phyloP scores from a whole-genome alignment of 345 rosid genomes.

The Draba incana region DNA sequence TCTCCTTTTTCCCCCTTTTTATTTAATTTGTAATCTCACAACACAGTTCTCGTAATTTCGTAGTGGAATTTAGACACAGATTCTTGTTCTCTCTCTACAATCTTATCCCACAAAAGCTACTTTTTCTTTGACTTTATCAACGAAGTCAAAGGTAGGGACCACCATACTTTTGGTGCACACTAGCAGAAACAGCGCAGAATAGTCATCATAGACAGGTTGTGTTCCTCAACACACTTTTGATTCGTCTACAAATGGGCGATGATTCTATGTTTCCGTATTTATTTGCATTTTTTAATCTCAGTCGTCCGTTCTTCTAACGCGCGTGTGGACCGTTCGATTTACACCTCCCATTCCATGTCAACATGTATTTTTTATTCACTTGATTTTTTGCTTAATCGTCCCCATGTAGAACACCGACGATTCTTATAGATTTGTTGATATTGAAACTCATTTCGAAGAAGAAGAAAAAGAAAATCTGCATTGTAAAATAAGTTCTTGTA shows the following conservation, averaged over 20 bases:
- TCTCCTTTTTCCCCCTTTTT: constrained; percentile 3
- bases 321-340: constrained; percentile 27
- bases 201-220: not conserved
- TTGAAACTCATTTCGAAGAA: not conserved
- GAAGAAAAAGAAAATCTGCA: too few species aligned
- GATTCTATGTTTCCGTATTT: constrained; percentile 15
- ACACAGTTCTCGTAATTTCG: constrained; percentile 28
- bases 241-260: constrained; percentile 24
- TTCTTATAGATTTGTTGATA: not conserved
- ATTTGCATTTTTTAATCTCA: not conserved
- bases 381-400: too few species aligned
- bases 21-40: not conserved
- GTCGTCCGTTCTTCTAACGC: constrained; percentile 4
- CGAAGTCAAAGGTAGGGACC: constrained; percentile 62
- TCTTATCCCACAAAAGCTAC: constrained; percentile 37
- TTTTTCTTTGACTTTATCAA: constrained; percentile 64
- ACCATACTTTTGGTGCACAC: constrained; percentile 4
- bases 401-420: not conserved
- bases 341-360: not conserved
- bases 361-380: not conserved
- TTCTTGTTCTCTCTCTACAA: constrained; percentile 8
- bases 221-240: not conserved
- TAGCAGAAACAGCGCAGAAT: constrained; percentile 17
- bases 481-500: not conserved
- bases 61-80: constrained; percentile 36